A percentile compares a stretch with the other conserved stretches of the same genome.
Evolutionary conservation across 306 rosid species (phyloP).

Genomic region (Mucuna pruriens): DNA sequence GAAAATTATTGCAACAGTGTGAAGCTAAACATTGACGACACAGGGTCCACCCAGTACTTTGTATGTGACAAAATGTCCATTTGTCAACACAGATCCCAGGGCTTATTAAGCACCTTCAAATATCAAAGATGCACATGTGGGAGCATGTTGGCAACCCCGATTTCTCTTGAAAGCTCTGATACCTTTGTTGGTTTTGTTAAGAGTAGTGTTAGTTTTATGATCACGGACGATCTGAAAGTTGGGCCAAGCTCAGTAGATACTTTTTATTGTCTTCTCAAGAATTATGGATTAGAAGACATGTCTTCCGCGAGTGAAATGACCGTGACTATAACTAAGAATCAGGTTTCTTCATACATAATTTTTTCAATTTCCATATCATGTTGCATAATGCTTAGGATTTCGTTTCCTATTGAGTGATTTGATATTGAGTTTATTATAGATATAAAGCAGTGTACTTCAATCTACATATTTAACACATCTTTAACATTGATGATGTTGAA

Average conservation of each 20-base stretch:
- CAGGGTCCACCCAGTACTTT: too few relatives aligned
- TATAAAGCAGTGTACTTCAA: too few relatives aligned
- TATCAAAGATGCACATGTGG: neutral
- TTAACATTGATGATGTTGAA: too few relatives aligned
- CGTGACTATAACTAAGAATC: neutral
- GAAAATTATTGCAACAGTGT: neutral
- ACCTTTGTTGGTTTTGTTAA: neutral
- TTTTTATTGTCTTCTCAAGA: neutral
- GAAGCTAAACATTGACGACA: too few relatives aligned
- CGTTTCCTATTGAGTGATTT: too few relatives aligned
- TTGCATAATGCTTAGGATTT: too few relatives aligned
- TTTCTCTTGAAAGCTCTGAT: neutral
- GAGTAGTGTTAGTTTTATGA: too few relatives aligned
- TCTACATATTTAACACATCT: too few relatives aligned
- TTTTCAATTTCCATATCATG: too few relatives aligned
- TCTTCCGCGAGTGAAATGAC: neutral
- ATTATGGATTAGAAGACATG: neutral
- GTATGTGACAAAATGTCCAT: neutral
- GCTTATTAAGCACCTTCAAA: neutral
- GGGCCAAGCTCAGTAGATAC: neutral
- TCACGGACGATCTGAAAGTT: neutral
- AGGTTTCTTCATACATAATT: neutral
- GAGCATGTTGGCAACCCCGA: neutral
- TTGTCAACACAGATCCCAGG: neutral
- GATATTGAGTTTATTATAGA: too few relatives aligned